Conservation (phyloP, 2,329 filamentous ascomycete species). For the Fusarium secorum region DNA sequence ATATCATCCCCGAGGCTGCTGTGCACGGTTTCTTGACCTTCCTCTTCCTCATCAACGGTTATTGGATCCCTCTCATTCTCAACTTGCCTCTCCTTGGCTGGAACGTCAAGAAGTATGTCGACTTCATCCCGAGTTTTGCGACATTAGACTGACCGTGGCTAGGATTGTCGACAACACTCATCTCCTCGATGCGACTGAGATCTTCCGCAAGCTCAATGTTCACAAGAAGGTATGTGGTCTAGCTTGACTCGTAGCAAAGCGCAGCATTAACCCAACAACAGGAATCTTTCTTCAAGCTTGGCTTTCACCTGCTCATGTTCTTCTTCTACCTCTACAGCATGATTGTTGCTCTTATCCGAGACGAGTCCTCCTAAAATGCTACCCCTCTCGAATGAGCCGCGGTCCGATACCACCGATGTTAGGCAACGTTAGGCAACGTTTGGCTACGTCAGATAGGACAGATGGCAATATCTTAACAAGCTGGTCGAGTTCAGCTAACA, state of each 20-base stretch:
- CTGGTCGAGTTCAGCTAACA: slow-evolving; percentile 22
- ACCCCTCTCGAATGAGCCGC: slow-evolving; percentile 20
- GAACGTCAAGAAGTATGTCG: slow-evolving; percentile 95
- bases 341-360: slow-evolving; percentile 95
- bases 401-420: slow-evolving; percentile 16
- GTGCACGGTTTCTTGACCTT: slow-evolving; percentile 96
- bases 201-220: slow-evolving; percentile 98
- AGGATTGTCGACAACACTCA: slow-evolving; percentile 98
- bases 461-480: slow-evolving; percentile 17
- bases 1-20: slow-evolving; percentile 97
- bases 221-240: slow-evolving; percentile 84
- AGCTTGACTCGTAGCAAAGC: not conserved
- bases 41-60: slow-evolving; percentile 97
- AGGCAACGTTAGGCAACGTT: slow-evolving; percentile 14
- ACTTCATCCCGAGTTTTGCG: not conserved
- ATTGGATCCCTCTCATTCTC: slow-evolving; percentile 92
- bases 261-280: slow-evolving; percentile 51
- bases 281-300: slow-evolving; percentile 99
- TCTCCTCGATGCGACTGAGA: slow-evolving; percentile 95
- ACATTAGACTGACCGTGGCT: slow-evolving; percentile 31
- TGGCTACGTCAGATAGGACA: slow-evolving; percentile 11
- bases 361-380: slow-evolving; percentile 79
- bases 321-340: slow-evolving; percentile 99
- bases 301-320: slow-evolving; percentile 99
- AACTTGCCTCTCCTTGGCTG: slow-evolving; percentile 92